Evolutionary conservation across 495 filamentous ascomycete genomes (phyloP), one percentile per base, ranked within the genome.

Genomic region (Eremomyces bilateralis): DNA sequence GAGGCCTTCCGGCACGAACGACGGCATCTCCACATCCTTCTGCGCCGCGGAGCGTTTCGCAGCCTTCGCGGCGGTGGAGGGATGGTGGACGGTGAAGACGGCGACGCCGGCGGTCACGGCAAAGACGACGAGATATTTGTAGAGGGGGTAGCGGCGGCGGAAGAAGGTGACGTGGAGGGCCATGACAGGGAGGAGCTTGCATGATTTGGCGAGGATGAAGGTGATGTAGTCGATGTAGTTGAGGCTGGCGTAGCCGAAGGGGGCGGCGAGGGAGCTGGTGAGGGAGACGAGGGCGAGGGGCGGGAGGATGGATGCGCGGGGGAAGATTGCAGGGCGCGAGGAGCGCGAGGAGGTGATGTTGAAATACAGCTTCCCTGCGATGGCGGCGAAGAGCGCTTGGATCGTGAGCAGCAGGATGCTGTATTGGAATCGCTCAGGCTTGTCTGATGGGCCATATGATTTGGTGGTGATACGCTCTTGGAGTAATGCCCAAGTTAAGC

Each of bases 121-220:
- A 1, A 75, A 64, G 2, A 97, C 84, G 34, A 97, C 88, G 13
- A 76, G 61, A 58, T 97, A 97, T 59, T 97, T 97, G 61, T 94
- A 95, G 21, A 94, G 58, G 6, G 90, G 88, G 53, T 93, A 95
- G 22, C 69, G 61, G 47, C 77, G 79, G 25, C 77, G 76, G 64
- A 94, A 97, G 19, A 97, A 55, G 13, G 83, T 84, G 48, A 95
- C 62, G 56, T 95, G 85, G 30, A 97, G 67, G 47, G 84, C 73
- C 88, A 97, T 95, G 44, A 97, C 85, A 2, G 88, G 88, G 6
- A 97, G 73, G 13, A 97, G 67, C 56, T 97, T 97, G 76, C 88
- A 97, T 33, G 71, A 78, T 53, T 97, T 97, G 43, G 88, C 90
- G 17, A 97, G 80, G 53, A 94, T 85, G 61, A 84, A 97, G 15